Percentiles rank a stretch among this genome's conserved stretches.
These are phyloP conservation scores for Polyporus arcularius DNA, from an alignment of 768 basidiomycete genomes.

Conservation along the genomic window DNA sequence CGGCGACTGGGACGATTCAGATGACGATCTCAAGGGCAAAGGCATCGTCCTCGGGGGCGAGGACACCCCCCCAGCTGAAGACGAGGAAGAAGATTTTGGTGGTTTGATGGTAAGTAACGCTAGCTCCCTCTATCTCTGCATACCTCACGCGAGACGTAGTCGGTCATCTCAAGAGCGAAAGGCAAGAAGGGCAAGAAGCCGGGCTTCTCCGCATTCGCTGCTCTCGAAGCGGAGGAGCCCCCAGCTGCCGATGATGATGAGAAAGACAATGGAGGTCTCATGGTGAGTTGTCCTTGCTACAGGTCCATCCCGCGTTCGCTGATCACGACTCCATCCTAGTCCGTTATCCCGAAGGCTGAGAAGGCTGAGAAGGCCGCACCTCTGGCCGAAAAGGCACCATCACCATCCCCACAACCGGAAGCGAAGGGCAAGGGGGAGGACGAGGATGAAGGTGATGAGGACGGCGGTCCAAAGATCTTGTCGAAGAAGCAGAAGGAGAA, in stretches of 20 bases:
- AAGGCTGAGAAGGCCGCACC: not conserved
- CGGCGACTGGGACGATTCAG: slow-evolving; percentile 59
- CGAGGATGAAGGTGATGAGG: slow-evolving; percentile 54
- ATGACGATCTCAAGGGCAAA: slow-evolving; percentile 41
- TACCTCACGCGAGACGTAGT: too few species aligned
- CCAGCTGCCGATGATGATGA: slow-evolving; percentile 18
- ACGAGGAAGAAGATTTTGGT: not conserved
- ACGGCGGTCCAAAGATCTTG: slow-evolving; percentile 64
- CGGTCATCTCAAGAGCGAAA: too few species aligned
- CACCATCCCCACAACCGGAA: slow-evolving; percentile 47
- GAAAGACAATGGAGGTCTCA: slow-evolving; percentile 24
- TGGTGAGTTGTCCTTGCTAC: slow-evolving; percentile 28
- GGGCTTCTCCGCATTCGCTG: slow-evolving; percentile 55
- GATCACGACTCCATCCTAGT: not conserved
- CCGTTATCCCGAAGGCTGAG: slow-evolving; percentile 7
- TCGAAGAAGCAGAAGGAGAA: slow-evolving; percentile 97
- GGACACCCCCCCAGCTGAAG: slow-evolving; percentile 16
- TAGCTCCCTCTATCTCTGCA: too few species aligned
- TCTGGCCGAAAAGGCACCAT: slow-evolving; percentile 48
- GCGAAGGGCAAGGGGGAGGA: slow-evolving; percentile 48
- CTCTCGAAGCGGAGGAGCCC: slow-evolving; percentile 44
- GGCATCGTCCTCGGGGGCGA: slow-evolving; percentile 20
- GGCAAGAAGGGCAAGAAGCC: slow-evolving; percentile 12
- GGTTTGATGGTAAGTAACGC: not conserved
- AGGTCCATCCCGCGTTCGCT: not conserved